Evolutionary conservation across 2,329 filamentous ascomycete genomes (phyloP), one percentile per base, ranked within the genome.

Genomic region (Claviceps sp.): DNA sequence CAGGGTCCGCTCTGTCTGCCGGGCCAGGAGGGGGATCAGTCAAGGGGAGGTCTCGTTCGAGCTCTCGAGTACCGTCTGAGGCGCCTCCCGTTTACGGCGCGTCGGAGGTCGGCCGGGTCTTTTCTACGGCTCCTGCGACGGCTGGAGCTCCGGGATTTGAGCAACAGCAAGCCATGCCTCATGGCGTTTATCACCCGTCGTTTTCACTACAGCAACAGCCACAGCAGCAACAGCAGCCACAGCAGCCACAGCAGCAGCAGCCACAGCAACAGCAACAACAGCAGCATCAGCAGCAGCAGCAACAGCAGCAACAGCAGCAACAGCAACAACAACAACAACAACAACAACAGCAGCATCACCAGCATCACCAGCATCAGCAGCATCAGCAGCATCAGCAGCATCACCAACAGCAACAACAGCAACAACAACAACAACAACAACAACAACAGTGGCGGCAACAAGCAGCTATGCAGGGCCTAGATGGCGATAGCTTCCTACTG

Each of bases 31-130:
- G 53, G 30, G 53, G 63, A 10, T 60, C 65, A 14, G 64, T 61
- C 24, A 77, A 77, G 58, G 68, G 71, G 47, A 71, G 78, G 47
- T 79, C 77, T 5, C 71, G 77, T 46, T 80, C 77, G 17, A 76
- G 72, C 54, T 81, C 78, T 16, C 72, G 74, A 37, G 57, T 57
- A 14, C 74, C 68, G 26, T 71, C 72, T 41, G 68, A 65, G 38
- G 58, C 30, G 10, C 30, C 67, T 8, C 50, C 53, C 16, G 37
- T 37, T 41, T 34, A 22, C 22, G 42, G 34, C 19, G 30, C 26
- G 2, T 5, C 51, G 22, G 51, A 52, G 10, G 14, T 40, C 40
- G 22, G n/a, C 13, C 45, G 41, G 4, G 34, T 24, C 6, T 2
- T 39, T 38, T 26, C 46, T 10, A n/a, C 45, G 26, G 17, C 34